These are phyloP conservation scores for Penicillium steckii DNA, from an alignment of 495 filamentous ascomycete genomes.

Conservation along the genomic window DNA sequence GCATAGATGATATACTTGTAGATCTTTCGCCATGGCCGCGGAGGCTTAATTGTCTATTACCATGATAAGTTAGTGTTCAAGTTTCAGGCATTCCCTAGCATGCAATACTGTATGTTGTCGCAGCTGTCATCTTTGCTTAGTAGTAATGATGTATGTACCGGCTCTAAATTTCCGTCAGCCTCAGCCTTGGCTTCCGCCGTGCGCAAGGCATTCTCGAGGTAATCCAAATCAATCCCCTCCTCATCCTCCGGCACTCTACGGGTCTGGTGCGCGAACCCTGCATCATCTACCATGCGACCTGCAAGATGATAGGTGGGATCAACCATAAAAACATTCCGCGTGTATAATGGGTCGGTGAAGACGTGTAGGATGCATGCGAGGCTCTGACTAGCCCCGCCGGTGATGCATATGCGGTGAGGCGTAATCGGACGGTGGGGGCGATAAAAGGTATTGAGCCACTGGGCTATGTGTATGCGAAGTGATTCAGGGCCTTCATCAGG, in stretches of 20 bases:
- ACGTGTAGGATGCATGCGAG: constrained; percentile 68
- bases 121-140: not conserved
- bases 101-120: not conserved
- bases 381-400: constrained; percentile 76
- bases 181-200: constrained; percentile 33
- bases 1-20: constrained; percentile 84
- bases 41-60: constrained; percentile 39
- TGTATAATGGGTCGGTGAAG: constrained; percentile 76
- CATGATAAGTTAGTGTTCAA: constrained; percentile 10
- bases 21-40: constrained; percentile 56
- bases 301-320: constrained; percentile 80
- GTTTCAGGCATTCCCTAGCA: not conserved
- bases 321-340: constrained; percentile 73
- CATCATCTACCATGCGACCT: constrained; percentile 76
- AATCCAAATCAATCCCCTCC: constrained; percentile 65
- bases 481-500: constrained; percentile 73
- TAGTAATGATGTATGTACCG: too few species aligned
- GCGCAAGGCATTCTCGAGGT: constrained; percentile 50
- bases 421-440: constrained; percentile 37
- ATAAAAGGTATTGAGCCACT: constrained; percentile 70
- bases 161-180: constrained; percentile 29
- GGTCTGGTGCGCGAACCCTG: constrained; percentile 61
- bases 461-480: constrained; percentile 59
- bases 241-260: constrained; percentile 70
- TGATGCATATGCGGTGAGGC: constrained; percentile 69